Percentiles rank a stretch among this genome's conserved stretches.
Evolutionary conservation across 2,329 filamentous ascomycete genomes (phyloP).

Genomic region (Colletotrichum coccodes): DNA sequence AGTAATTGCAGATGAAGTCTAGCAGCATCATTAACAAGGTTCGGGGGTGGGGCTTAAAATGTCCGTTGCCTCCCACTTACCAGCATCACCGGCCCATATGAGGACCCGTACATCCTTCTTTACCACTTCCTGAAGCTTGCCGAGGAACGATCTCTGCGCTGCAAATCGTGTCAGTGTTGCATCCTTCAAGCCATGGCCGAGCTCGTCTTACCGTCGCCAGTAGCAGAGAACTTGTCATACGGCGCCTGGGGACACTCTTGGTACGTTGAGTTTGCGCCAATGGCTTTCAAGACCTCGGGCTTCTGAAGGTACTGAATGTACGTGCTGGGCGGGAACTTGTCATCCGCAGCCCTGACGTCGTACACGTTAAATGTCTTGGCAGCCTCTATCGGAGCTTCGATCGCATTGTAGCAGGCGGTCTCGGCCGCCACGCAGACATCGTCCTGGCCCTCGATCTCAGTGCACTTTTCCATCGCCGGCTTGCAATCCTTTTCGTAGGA

Average conservation of each 20-base stretch:
- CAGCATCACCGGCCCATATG: slow-evolving; percentile 65
- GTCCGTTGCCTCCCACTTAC: slow-evolving; percentile 34
- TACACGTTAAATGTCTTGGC: slow-evolving; percentile 54
- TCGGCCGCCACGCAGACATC: slow-evolving; percentile 41
- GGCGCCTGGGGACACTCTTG: slow-evolving; percentile 50
- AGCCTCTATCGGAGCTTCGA: slow-evolving; percentile 36
- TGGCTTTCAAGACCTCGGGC: slow-evolving; percentile 48
- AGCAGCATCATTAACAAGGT: background rate
- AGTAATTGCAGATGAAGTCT: slow-evolving; percentile 69
- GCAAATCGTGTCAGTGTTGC: background rate
- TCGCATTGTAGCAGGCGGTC: slow-evolving; percentile 38
- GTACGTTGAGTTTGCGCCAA: slow-evolving; percentile 55
- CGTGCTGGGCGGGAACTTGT: slow-evolving; percentile 49
- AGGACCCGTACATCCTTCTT: slow-evolving; percentile 58
- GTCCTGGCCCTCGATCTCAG: slow-evolving; percentile 33
- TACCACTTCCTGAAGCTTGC: slow-evolving; percentile 54
- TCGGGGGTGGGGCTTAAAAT: no score
- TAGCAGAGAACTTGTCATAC: slow-evolving; percentile 48
- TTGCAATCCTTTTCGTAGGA: slow-evolving; percentile 37
- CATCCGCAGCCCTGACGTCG: slow-evolving; percentile 53
- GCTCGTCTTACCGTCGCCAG: slow-evolving; percentile 53
- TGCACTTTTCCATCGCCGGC: slow-evolving; percentile 35
- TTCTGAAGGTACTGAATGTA: slow-evolving; percentile 53
- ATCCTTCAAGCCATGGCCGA: background rate
- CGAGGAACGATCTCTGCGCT: slow-evolving; percentile 56